Conservation (phyloP, 2,329 filamentous ascomycete species). For the Aspergillus novoparasiticus region DNA sequence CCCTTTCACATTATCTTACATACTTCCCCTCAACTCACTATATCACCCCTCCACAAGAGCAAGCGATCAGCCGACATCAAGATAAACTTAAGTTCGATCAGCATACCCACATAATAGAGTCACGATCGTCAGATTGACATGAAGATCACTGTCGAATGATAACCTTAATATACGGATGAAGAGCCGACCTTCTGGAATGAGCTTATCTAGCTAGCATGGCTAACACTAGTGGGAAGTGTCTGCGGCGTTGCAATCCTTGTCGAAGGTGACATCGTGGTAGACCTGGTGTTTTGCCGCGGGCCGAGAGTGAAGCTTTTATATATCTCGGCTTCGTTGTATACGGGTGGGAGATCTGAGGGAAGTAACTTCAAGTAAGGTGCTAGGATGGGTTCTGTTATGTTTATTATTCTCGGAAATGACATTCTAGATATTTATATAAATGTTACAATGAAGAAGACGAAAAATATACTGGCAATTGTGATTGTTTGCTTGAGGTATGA, state of each 20-base stretch:
- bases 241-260: background rate
- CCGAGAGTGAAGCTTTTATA: background rate
- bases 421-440: background rate
- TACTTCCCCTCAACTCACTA: background rate
- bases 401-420: background rate
- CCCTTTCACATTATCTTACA: background rate
- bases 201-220: background rate
- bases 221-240: background rate
- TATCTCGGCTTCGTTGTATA: background rate
- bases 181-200: background rate
- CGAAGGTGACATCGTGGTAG: background rate
- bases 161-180: background rate
- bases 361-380: too few species aligned
- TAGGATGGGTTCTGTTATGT: background rate
- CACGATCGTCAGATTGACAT: background rate
- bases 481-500: too few species aligned
- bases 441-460: too few species aligned
- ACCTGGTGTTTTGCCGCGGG: background rate
- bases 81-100: background rate
- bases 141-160: background rate
- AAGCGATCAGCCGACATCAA: background rate
- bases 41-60: background rate
- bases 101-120: conserved; percentile 2
- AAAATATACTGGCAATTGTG: too few species aligned
- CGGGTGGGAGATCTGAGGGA: too few species aligned